Base-by-base conservation (phyloP, 2,329 filamentous ascomycete species). In the Gaeumannomyces tritici region DNA sequence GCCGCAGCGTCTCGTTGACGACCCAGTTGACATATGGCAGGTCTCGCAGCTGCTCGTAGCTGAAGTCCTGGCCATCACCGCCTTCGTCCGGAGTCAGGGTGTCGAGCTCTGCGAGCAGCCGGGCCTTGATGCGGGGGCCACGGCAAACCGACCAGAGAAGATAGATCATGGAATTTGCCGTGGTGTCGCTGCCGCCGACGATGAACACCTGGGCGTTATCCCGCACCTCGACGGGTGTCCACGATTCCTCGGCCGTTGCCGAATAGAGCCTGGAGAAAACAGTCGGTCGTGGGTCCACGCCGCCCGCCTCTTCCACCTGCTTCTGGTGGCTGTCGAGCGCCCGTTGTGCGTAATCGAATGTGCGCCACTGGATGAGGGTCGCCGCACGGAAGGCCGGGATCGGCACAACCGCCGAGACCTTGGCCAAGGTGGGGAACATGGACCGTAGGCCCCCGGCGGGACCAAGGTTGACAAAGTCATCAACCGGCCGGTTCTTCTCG, bases 171-270 rank as follows among this genome's bases (percentile, higher is more conserved):
- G 79, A 78, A 15, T 75, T 73, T 1, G 80, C 76, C 0, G 81
- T 83, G 0, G 81, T 84, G 62, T 83, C 80, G 51, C 74, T 80
- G 1, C 81, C 81, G 1, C 80, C 82, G 5, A 79, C 63, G 57
- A 83, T 82, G 64, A 79, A 80, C 0, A 66, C 68, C 8, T 72
- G 70, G 0, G 79, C 79, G 57, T 80, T 76, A 21, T 67, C 65
- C 4, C 67, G 62, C 1, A 80, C 71, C 28, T 81, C 77, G 1
- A 63, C 60, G 3, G 65, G 58, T 13, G 73, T 31, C 29, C 65
- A 65, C 11, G 68, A 18, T 28, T 57, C 66, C 2, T 71, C 69
- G 27, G 74, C 71, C n/a, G 71, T 65, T 7, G 71, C 72, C 58
- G 74, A 69, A 63, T 74, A 72, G 2, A 77, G 65, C 63, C 74